Evolutionary conservation across 176 grass and related monocot genomes (phyloP).

Genomic region (barley (Hordeum vulgare)): MorexV3_pseudomolecules_assembly NC_058520.1:13784210-13784709

Average conservation of each 20-base stretch:
- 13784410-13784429: background rate
- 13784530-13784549: constrained; percentile 26
- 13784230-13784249: constrained; percentile 33
- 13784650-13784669: constrained; percentile 17
- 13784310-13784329: constrained; percentile 3
- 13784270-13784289: constrained; percentile 3
- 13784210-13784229: background rate
- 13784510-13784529: background rate
- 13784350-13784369: background rate
- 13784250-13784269: constrained; percentile 8
- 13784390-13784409: background rate
- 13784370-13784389: background rate
- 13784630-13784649: constrained; percentile 30
- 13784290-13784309: background rate
- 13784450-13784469: background rate
- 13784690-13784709: constrained; percentile 58
- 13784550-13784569: constrained; percentile 30
- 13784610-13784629: constrained; percentile 66
- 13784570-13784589: constrained; percentile 57
- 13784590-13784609: constrained; percentile 61
- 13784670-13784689: constrained; percentile 24
- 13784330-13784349: background rate
- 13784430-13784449: constrained; percentile 2
- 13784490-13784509: background rate
- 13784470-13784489: background rate